Percentiles rank a stretch among this genome's conserved stretches.
phyloP scores from a whole-genome alignment of 139 green algal genomes.

The Zygnema cylindricum region DNA sequence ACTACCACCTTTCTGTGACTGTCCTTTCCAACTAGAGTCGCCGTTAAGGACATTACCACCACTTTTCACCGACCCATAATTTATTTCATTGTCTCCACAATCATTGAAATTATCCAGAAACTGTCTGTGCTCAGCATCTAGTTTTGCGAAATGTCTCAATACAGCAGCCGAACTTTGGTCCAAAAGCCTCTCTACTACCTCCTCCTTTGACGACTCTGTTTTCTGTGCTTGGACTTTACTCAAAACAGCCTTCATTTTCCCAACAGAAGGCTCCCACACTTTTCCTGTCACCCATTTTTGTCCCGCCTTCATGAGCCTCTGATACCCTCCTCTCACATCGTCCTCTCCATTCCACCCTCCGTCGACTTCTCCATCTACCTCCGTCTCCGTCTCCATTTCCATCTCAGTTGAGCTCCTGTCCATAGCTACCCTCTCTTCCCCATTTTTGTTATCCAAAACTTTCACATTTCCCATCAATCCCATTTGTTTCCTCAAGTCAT shows the following conservation, averaged over 20 bases:
- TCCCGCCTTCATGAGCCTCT: not conserved
- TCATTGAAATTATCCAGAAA: not conserved
- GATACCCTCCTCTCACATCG: not conserved
- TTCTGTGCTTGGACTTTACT: not conserved
- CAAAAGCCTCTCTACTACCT: not conserved
- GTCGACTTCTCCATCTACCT: not conserved
- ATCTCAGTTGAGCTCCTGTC: not conserved
- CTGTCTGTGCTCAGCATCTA: not conserved
- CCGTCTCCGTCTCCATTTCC: not conserved
- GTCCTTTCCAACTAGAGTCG: not conserved
- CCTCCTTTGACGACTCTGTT: not conserved
- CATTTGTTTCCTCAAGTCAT: not conserved
- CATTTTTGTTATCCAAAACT: not conserved
- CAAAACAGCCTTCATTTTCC: not conserved
- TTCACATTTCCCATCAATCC: not conserved
- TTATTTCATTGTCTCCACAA: too few relatives aligned
- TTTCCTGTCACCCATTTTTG: not conserved
- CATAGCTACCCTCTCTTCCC: not conserved
- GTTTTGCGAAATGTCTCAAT: not conserved
- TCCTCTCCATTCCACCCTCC: slow-evolving; percentile 5
- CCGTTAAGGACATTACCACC: not conserved
- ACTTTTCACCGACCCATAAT: too few relatives aligned
- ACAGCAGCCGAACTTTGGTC: not conserved
- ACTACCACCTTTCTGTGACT: not conserved
- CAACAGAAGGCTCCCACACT: not conserved